phyloP scores from a whole-genome alignment of 306 rosid species.

The Dryas octopetala region DNA sequence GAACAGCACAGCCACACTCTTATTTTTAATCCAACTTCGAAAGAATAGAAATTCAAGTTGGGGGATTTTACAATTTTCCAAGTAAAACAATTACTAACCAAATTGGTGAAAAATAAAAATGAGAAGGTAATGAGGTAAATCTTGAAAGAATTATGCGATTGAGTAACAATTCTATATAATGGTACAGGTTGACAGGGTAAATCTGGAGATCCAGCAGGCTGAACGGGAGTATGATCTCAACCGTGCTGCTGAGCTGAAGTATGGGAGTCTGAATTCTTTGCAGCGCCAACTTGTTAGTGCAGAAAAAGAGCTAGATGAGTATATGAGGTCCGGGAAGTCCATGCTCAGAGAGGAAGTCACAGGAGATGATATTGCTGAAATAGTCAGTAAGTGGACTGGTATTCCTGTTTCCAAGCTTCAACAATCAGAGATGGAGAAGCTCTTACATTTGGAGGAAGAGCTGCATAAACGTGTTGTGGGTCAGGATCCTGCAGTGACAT shows the following conservation, averaged over 20 bases:
- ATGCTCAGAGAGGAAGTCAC: conserved; percentile 98
- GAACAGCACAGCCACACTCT: background rate
- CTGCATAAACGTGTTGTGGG: conserved; percentile 95
- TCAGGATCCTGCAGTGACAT: conserved; percentile 93
- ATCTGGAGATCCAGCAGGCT: conserved; percentile 94
- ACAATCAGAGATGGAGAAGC: conserved; percentile 86
- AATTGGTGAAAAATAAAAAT: background rate
- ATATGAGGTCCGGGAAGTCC: conserved; percentile 89
- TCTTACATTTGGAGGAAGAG: conserved; percentile 86
- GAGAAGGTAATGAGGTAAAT: background rate
- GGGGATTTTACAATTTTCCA: background rate
- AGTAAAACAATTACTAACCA: background rate
- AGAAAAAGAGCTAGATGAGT: conserved; percentile 83
- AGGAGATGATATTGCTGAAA: conserved; percentile 85
- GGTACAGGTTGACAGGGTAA: conserved; percentile 89
- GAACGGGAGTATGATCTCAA: conserved; percentile 97
- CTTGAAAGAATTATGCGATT: background rate
- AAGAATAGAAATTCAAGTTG: background rate
- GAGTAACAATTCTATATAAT: background rate
- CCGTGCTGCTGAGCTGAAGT: conserved; percentile 94
- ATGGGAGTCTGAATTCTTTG: conserved; percentile 89
- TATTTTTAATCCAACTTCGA: background rate
- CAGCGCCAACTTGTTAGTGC: conserved; percentile 80
- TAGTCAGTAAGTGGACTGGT: conserved; percentile 99
- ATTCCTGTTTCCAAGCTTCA: conserved; percentile 95